Evolutionary conservation across 495 filamentous ascomycete genomes (phyloP), one percentile per base, ranked within the genome.

Genomic region (Penicillium cosmopolitanum): DNA sequence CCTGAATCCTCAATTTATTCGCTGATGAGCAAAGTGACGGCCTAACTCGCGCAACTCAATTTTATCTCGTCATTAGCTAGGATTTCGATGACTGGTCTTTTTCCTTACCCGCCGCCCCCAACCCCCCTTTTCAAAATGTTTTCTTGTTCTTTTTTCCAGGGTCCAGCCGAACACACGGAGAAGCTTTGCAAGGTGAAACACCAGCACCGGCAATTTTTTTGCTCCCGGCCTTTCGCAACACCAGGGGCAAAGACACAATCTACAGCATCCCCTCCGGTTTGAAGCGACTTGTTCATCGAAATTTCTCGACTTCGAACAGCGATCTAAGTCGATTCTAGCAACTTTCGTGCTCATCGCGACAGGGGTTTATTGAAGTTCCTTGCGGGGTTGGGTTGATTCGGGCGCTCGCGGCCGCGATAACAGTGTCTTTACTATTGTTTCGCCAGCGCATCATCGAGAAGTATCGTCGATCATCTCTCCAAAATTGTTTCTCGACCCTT

Each of bases 121-220:
- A 16, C 42, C 16, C 16, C 40, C 42, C n/a, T 19, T 44, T 44
- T n/a, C 4, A 12, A 16, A 44, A 44, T 47, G 16, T 33, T 28
- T 6, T 50, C 18, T 5, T 53, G 18, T 15, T 40, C 34, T 19
- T 28, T 28, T 48, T 48, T 9, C 23, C n/a, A 33, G 38, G 53
- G 53, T 51, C 50, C 50, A 31, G 21, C 21, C 21, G 38, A 18
- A 33, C 28, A 21, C 4, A 61, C 54, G 59, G 59, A 53, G 59
- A 57, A 57, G 54, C 53, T 62, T 57, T 57, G 12, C 40, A 53
- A 62, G 4, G 46, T 62, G 53, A 62, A 62, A 62, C 59, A 48
- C 46, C 46, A 48, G 46, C 59, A 48, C 46, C 46, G 12, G 21
- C 21, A 21, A 28, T 48, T n/a, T 13, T 48, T 48, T 28, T 23